Conservation (phyloP, 176 grass and related monocot species). For the Coix lacrymajobi region DNA sequence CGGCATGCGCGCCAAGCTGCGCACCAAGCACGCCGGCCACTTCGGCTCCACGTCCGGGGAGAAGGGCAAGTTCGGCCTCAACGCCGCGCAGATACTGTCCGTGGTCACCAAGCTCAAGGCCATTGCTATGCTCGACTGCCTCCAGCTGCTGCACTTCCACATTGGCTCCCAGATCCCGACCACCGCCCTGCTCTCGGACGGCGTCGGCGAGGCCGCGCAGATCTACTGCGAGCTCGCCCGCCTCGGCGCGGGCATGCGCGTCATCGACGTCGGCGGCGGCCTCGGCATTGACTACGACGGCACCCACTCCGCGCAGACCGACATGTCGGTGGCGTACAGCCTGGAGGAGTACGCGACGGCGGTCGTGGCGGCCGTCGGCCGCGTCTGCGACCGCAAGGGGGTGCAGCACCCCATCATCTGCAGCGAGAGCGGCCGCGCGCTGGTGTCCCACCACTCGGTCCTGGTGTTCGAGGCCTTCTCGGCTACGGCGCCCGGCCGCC, state of each 20-base stretch:
- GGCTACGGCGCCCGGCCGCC: slow-evolving; percentile 7
- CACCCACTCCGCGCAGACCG: slow-evolving; percentile 62
- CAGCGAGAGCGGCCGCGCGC: slow-evolving; percentile 90
- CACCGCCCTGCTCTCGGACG: slow-evolving; percentile 68
- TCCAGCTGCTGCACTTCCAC: slow-evolving; percentile 97
- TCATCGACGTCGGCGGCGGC: slow-evolving; percentile 80
- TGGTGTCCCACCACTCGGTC: slow-evolving; percentile 95
- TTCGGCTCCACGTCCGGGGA: slow-evolving; percentile 90
- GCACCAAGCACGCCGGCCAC: slow-evolving; percentile 92
- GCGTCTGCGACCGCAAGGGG: slow-evolving; percentile 67
- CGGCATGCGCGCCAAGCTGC: slow-evolving; percentile 91
- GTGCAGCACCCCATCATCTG: slow-evolving; percentile 78
- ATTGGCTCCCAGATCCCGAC: slow-evolving; percentile 95
- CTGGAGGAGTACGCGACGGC: slow-evolving; percentile 83
- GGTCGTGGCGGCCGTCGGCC: slow-evolving; percentile 60
- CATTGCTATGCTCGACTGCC: slow-evolving; percentile 80
- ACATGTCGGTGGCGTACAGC: slow-evolving; percentile 83
- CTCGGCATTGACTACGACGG: slow-evolving; percentile 93
- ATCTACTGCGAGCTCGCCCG: slow-evolving; percentile 90
- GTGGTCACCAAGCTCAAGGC: slow-evolving; percentile 62
- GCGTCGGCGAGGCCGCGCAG: slow-evolving; percentile 85
- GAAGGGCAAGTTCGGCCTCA: slow-evolving; percentile 96
- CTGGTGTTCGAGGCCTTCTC: slow-evolving; percentile 92
- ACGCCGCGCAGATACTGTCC: slow-evolving; percentile 64
- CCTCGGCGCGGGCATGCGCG: slow-evolving; percentile 75